A percentile compares a stretch with the other conserved stretches of the same genome.
Evolutionary conservation across 2,329 filamentous ascomycete genomes (phyloP).

Genomic region (Pseudodiploospora longispora): DNA sequence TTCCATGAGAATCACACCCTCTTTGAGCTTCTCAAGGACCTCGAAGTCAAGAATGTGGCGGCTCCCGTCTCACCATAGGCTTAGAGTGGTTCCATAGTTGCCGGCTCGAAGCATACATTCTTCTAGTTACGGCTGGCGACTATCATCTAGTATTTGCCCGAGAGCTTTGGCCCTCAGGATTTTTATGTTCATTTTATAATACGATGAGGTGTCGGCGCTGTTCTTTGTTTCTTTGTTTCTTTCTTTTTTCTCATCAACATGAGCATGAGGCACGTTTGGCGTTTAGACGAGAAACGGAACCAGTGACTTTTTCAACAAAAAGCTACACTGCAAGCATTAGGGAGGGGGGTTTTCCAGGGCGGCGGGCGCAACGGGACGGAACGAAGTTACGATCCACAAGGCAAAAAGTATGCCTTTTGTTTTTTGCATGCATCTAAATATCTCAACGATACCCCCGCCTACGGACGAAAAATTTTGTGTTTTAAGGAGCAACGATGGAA

Average conservation of each 20-base stretch:
- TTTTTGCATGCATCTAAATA: constrained; percentile 25
- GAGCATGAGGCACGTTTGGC: constrained; percentile 2
- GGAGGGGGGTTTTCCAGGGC: constrained; percentile 3
- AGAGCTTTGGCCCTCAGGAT: neutral
- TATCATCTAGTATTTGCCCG: neutral
- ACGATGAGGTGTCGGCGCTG: too few species aligned
- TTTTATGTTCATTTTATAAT: neutral
- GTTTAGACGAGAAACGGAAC: constrained; percentile 11
- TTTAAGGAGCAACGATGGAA: neutral
- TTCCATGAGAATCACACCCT: constrained; percentile 80
- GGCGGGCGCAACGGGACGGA: constrained; percentile 9
- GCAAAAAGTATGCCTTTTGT: constrained; percentile 9
- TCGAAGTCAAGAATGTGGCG: constrained; percentile 56
- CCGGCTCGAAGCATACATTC: neutral
- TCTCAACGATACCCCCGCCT: constrained; percentile 32
- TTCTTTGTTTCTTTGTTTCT: constrained; percentile 11
- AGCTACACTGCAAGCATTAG: constrained; percentile 24
- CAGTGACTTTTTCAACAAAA: constrained; percentile 35
- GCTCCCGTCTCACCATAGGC: constrained; percentile 1
- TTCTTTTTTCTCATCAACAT: constrained; percentile 4
- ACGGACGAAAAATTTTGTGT: constrained; percentile 8
- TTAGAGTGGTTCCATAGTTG: neutral
- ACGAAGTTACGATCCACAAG: constrained; percentile 1
- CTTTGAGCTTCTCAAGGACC: constrained; percentile 76
- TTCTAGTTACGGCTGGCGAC: neutral